Evolutionary conservation across 306 rosid genomes (phyloP).

Genomic region (Oxytropis ochrocephala): DNA sequence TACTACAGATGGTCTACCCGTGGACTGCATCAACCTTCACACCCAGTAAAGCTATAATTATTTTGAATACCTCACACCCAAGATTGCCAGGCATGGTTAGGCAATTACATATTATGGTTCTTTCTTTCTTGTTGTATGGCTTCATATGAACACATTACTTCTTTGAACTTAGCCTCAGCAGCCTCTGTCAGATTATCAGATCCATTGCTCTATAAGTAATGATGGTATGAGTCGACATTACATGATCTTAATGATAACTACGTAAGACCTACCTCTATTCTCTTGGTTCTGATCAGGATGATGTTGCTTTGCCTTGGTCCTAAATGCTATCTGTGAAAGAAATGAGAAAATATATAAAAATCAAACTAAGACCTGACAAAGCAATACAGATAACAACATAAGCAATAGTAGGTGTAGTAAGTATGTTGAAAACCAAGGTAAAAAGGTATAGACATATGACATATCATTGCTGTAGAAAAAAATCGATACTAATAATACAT

Average conservation of each 20-base stretch:
- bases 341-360: neutral
- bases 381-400: neutral
- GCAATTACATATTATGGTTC: conserved; percentile 29
- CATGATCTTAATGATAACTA: conserved; percentile 4
- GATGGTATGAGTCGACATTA: neutral
- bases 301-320: conserved; percentile 70
- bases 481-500: neutral
- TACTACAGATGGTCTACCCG: neutral
- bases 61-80: conserved; percentile 7
- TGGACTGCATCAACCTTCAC: neutral
- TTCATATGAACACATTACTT: conserved; percentile 80
- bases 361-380: neutral
- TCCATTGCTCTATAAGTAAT: neutral
- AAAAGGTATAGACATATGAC: neutral
- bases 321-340: conserved; percentile 64
- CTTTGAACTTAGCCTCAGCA: conserved; percentile 93
- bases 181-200: conserved; percentile 52
- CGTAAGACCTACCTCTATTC: conserved; percentile 51
- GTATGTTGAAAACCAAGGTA: neutral
- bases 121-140: conserved; percentile 78
- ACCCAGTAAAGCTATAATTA: neutral
- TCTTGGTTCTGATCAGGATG: conserved; percentile 96
- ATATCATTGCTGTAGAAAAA: neutral
- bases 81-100: neutral
- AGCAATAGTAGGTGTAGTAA: neutral